Base-by-base conservation (phyloP, 768 basidiomycete genomes). In the Mycena vitilis region DNA sequence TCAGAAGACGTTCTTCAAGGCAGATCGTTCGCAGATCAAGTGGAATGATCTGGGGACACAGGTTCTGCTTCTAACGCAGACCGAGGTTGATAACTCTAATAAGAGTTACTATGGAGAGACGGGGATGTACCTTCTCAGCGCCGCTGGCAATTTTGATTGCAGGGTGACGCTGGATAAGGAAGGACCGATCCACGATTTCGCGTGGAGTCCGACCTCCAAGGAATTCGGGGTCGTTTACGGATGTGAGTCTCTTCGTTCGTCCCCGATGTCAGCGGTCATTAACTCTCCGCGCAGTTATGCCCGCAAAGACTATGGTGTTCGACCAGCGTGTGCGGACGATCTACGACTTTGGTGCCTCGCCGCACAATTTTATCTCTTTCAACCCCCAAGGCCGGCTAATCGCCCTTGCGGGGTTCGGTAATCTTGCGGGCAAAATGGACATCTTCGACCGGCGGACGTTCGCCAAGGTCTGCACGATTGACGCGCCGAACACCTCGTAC, bases 81-180 rank as follows among this genome's bases (percentile, higher is more conserved):
- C 96, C 5, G 98, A 99, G 74, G 96, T 98, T 60, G 97, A 99
- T 76, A 95, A 94, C 77, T 92, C 94, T 53, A 97, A 97, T 79
- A 98, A 94, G 87, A 96, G 92, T 75, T 99, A 99, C 79, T 99
- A 99, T 73, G 98, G 98, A 61, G 97, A 99, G 83, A 98, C 96
- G 3, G 94, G 95, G 60, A 83, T 99, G 75, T 98, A 97, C 81
- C 86, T 98, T 16, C 88, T 99, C 69, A 95, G 91, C 71, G 90
- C 95, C 20, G 92, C 95, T 11, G 96, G 97, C 18, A 94, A 95
- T 73, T 98, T 96, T 73, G 96, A 98, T 77, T 95, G 94, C 76
- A 86, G 95, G 36, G 93, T 99, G 34, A 82, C 86, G 1, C 82
- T 94, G 73, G 96, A 98, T 81, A 98, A 98, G 83, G 97, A 99